Evolutionary conservation across 495 filamentous ascomycete species (phyloP), one percentile per base, ranked within the genome.

Genomic region (Penicillium mononematosum): DNA sequence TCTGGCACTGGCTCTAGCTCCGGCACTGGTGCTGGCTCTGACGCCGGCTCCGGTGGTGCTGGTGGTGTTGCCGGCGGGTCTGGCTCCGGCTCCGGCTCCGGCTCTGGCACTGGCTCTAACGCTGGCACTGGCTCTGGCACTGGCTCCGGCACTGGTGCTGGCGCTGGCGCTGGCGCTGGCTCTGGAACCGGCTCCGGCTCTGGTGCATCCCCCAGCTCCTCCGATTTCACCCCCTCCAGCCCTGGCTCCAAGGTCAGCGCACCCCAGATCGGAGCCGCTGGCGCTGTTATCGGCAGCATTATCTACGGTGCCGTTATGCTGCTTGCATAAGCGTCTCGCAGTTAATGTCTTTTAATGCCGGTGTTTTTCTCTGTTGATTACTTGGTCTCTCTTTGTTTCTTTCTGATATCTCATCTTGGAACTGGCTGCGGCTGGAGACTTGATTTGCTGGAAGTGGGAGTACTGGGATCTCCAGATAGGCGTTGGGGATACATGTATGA

Each of bases 211-310:
- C 69, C 69, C 53, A 65, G 62, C 59, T 31, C 65, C 19, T 63
- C 62, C 27, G 63, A 61, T 38, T 67, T 64, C 55, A 38, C 24
- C 19, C 58, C 65, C 51, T 58, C 70, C 56, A 72, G 56, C 66
- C 66, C 66, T 6, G 71, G 71, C n/a, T 53, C 64, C 17, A 75
- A 66, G 61, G 44, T 73, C 42, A 45, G 64, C 22, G 48, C 69
- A 36, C 67, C 71, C 36, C 48, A 58, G 59, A 56, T 42, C 25
- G 68, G 55, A 24, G 60, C 60, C 61, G 61, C 43, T 51, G 70
- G 60, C 50, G 65, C 65, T 58, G 55, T 59, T 20, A 42, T 72
- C n/a, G 71, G 67, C 38, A 58, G 66, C 48, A 39, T 72, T 50
- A 65, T 56, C 56, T 69, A 69, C 55, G 66, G 66, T 41, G 45